Evolutionary conservation across 371 early-diverging fungal species (phyloP).

Genomic region (Rhizopus sp.): DNA sequence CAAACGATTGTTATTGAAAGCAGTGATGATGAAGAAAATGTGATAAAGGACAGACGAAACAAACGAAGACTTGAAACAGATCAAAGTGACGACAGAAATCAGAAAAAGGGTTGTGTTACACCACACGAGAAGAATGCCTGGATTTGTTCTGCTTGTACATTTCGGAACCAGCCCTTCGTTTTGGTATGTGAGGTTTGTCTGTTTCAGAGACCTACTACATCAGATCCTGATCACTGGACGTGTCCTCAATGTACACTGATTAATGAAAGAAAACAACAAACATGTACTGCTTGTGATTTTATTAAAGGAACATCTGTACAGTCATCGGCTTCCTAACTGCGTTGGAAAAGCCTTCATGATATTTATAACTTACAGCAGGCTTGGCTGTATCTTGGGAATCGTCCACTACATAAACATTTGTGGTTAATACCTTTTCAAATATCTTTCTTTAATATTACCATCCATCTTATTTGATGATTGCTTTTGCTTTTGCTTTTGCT

Average conservation of each 20-base stretch:
- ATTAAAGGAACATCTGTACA: constrained; percentile 60
- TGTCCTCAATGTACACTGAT: constrained; percentile 38
- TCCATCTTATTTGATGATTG: constrained; percentile 11
- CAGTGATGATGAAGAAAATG: constrained; percentile 2
- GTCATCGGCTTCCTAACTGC: constrained; percentile 82
- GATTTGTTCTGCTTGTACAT: constrained; percentile 39
- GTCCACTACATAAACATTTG: too few relatives aligned
- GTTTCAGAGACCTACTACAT: constrained; percentile 11
- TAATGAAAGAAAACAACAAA: constrained; percentile 14
- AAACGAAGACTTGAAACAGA: background rate
- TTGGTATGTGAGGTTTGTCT: constrained; percentile 37
- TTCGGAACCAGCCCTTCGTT: constrained; percentile 26
- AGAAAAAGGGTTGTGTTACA: background rate
- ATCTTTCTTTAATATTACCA: constrained; percentile 9
- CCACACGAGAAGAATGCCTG: constrained; percentile 15
- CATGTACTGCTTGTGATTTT: constrained; percentile 18
- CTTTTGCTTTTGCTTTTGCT: constrained; percentile 2
- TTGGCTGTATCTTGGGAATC: constrained; percentile 8
- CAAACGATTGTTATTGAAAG: constrained; percentile 11
- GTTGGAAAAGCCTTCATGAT: constrained; percentile 79
- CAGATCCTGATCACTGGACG: constrained; percentile 14
- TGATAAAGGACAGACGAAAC: background rate
- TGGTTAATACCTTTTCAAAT: background rate
- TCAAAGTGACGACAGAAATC: background rate
- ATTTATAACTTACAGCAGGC: constrained; percentile 25